These are phyloP conservation scores for Tolypocladium nubicola DNA, from an alignment of 2,329 filamentous ascomycete genomes.

Conservation along the genomic window DNA sequence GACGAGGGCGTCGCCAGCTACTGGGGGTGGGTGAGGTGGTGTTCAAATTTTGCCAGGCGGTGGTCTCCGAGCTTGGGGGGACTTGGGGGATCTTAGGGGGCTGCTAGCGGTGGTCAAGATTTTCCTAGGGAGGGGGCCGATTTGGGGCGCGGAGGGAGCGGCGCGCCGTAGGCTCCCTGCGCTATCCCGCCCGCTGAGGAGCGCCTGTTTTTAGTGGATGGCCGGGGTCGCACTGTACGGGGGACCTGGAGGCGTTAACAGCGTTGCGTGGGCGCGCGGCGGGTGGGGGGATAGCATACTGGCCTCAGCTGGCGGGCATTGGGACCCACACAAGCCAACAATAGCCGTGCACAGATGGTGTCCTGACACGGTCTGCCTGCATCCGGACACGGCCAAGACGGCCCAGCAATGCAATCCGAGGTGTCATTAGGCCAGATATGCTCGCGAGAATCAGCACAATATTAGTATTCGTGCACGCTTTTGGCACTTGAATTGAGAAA, in stretches of 20 bases:
- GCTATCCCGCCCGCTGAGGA: neutral
- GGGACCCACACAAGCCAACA: neutral
- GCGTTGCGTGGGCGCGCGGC: neutral
- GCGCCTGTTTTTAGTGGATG: neutral
- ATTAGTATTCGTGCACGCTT: neutral
- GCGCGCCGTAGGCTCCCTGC: neutral
- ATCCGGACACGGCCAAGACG: neutral
- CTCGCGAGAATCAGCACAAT: neutral
- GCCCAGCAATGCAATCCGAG: neutral
- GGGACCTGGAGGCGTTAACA: neutral
- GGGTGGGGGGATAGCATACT: neutral
- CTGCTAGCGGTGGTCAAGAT: slow-evolving; percentile 4
- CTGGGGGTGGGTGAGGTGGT: slow-evolving; percentile 12
- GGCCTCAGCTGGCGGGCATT: neutral
- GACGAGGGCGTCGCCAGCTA: slow-evolving; percentile 16
- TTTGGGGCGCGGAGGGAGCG: neutral
- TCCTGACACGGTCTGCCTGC: neutral
- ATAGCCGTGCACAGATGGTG: neutral
- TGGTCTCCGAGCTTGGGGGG: slow-evolving; percentile 6
- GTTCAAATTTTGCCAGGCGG: slow-evolving; percentile 21
- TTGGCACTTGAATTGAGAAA: neutral
- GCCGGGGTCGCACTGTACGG: neutral
- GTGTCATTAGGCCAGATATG: neutral
- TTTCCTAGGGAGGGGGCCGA: neutral
- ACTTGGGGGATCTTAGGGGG: slow-evolving; percentile 1